These are phyloP conservation scores for Senna tora DNA, from an alignment of 306 rosid genomes.

Conservation along the genomic window DNA sequence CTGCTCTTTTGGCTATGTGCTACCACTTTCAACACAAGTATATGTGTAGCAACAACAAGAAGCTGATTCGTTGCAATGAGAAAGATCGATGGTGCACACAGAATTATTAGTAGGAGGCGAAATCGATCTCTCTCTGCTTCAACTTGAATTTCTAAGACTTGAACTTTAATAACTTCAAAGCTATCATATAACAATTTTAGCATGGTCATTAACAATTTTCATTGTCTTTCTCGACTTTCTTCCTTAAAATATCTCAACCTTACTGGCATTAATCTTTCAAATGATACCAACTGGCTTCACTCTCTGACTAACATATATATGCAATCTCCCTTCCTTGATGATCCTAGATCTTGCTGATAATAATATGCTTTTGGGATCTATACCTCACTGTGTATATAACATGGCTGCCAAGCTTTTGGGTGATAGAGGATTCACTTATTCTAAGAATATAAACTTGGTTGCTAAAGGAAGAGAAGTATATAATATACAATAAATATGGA, in stretches of 20 bases:
- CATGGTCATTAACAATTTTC: neutral
- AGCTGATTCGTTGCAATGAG: no score
- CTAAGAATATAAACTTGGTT: neutral
- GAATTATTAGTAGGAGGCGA: no score
- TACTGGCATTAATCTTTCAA: neutral
- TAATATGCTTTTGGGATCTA: neutral
- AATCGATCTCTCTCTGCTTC: neutral
- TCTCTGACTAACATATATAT: neutral
- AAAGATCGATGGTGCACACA: no score
- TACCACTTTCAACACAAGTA: no score
- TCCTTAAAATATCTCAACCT: constrained; percentile 28
- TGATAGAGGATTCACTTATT: neutral
- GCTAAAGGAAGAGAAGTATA: neutral
- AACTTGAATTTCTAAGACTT: constrained; percentile 29
- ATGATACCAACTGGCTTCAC: constrained; percentile 12
- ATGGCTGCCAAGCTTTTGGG: neutral
- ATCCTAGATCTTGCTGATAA: neutral
- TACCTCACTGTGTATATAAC: neutral
- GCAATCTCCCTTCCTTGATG: neutral
- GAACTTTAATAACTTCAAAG: accelerated
- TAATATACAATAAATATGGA: no score
- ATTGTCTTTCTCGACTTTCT: constrained; percentile 8
- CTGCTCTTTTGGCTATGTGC: no score
- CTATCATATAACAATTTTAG: neutral
- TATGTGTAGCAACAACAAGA: no score